phyloP scores from a whole-genome alignment of 1,284 basidiomycete genomes.

The Ustilago esculenta region DNA sequence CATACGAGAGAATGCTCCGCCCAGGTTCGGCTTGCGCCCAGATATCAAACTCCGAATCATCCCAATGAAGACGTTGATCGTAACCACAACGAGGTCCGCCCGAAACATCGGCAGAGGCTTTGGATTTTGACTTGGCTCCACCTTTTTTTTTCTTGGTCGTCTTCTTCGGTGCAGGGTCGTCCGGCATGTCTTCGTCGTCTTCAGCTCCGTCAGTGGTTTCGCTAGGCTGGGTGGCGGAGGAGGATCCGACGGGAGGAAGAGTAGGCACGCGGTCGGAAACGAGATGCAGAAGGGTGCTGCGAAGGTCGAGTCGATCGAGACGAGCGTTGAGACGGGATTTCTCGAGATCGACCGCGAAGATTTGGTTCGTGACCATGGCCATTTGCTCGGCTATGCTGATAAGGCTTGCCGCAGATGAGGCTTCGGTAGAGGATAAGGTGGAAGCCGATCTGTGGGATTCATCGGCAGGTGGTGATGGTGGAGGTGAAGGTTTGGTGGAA shows the following conservation, averaged over 20 bases:
- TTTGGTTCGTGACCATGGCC: slow-evolving; percentile 8
- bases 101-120: slow-evolving; percentile 1
- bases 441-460: not conserved
- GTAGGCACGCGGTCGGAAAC: slow-evolving; percentile 38
- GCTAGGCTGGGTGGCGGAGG: not conserved
- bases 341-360: slow-evolving; percentile 18
- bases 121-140: slow-evolving; percentile 1
- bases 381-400: slow-evolving; percentile 16
- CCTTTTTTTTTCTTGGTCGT: slow-evolving; percentile 22
- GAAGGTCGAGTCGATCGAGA: slow-evolving; percentile 33
- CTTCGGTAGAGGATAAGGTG: not conserved
- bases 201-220: not conserved
- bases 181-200: slow-evolving; percentile 19
- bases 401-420: slow-evolving; percentile 15
- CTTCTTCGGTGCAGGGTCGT: slow-evolving; percentile 1
- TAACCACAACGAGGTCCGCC: slow-evolving; percentile 45
- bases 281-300: slow-evolving; percentile 38
- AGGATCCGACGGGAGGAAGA: slow-evolving; percentile 20
- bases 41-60: slow-evolving; percentile 22
- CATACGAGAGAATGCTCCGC: slow-evolving; percentile 17
- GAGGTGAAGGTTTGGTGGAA: not conserved
- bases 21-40: slow-evolving; percentile 20
- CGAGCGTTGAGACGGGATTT: slow-evolving; percentile 26
- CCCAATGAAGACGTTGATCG: slow-evolving; percentile 43
- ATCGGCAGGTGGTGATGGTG: not conserved